Base-by-base conservation (phyloP, 345 rosid species). In the Mangifera indica region DNA sequence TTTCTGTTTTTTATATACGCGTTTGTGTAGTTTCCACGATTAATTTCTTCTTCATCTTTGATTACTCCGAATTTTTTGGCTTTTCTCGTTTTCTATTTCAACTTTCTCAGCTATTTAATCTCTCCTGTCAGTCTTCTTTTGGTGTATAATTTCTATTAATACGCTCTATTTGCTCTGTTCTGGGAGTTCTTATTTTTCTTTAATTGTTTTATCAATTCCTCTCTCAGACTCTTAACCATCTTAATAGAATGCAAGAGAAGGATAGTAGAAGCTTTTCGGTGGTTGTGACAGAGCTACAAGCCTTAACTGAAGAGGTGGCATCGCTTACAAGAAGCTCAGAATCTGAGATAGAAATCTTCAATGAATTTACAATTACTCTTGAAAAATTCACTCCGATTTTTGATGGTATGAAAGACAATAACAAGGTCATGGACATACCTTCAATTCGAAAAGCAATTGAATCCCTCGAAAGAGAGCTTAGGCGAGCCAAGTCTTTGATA, bases 311-410 rank as follows among this genome's bases (percentile, higher is more conserved):
- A 51, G 85, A 78, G 51, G 76, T 81, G 1, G 67, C 79, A 46
- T 82, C 76, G 40, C 40, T 76, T 26, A 82, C 84, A 1, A 87
- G 74, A 74, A 77, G 22, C 48, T 66, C 73, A 3, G 87, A 70
- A 5, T 72, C 49, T 3, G 88, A 82, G 44, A 73, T 67, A 17
- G 87, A 82, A 54, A 40, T 77, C 5, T 74, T 81, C 44, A 32
- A 77, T 49, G 87, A 86, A 21, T 82, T 87, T 74, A 77, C 80
- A 1, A 25, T 13, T 76, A 70, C 85, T 68, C 66, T 82, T 22
- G 83, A 85, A 74, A 89, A 85, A 63, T 87, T 89, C 34, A 42
- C 59, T 11, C 81, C 81, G 24, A 66, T 89, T 63, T 76, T 87
- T 34, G n/a, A 61, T 15, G 84, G 78, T 54, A 60, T 89, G 42